Base-by-base conservation (phyloP, 169 alveolate genomes). In the Neospora caninum region DNA sequence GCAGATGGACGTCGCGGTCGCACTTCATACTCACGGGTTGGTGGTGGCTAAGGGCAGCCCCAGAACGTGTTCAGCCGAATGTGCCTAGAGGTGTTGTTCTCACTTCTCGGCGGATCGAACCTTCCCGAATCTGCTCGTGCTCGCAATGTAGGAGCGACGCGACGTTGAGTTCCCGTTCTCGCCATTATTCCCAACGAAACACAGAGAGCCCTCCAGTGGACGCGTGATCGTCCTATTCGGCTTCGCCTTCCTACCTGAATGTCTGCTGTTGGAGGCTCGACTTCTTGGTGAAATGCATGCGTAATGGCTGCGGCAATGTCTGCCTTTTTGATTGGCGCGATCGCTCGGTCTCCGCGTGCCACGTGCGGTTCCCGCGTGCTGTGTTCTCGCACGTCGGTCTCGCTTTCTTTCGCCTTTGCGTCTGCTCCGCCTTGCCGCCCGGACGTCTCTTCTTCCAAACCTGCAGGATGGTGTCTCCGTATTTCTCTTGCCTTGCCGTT, bases 211-310 rank as follows among this genome's bases (percentile, higher is more conserved):
- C 58, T 13, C 58, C n/a, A n/a, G n/a, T n/a, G n/a, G 58, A 49
- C 58, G 22, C 58, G 58, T 49, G 58, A 49, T 13, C 58, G 22
- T 49, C 13, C 22, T 13, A 49, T 49, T 49, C 58, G 4, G 4
- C 58, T 49, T 4, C 58, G 58, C 58, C 58, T 49, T 49, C 64
- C 31, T 82, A 82, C 89, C 64, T 82, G 53, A 2, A 82, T 36
- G 67, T 82, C 89, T 38, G 31, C 69, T 18, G 41, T 36, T 7
- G 89, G 89, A 1, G 89, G 89, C 89, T 18, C n/a, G 89, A 82
- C 31, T 9, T 38, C 69, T 31, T 82, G 34, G 10, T 38, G 38
- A 38, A 82, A 7, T 7, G 67, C 64, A 25, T 82, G 43, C 34
- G n/a, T 7, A 9, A 82, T 82, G 2, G 89, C 89, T 4, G 89